Conservation (phyloP, 768 basidiomycete genomes). For the Boletus sp. region DNA sequence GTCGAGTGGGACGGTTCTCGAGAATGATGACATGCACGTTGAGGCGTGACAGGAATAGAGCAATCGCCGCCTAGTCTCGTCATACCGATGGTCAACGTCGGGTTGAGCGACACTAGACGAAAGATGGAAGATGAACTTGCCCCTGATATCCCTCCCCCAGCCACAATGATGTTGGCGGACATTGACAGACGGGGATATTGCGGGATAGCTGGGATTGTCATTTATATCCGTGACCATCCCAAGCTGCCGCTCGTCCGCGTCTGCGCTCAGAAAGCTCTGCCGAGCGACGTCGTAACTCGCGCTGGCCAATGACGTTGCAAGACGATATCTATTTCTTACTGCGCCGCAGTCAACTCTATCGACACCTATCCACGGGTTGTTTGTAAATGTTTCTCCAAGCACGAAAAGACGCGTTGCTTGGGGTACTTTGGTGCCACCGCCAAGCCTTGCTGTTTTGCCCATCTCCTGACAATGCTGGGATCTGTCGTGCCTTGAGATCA, state of each 20-base stretch:
- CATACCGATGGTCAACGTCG: not conserved
- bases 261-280: too few relatives aligned
- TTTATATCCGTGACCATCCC: constrained; percentile 2
- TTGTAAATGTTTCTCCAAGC: constrained; percentile 48
- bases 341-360: not conserved
- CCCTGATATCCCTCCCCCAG: constrained; percentile 28
- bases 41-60: constrained; percentile 27
- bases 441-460: constrained; percentile 51
- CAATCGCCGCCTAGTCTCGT: constrained; percentile 15
- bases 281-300: too few relatives aligned
- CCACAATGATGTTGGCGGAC: constrained; percentile 25
- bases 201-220: not conserved
- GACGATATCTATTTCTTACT: not conserved
- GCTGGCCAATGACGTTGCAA: constrained; percentile 4
- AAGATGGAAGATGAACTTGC: constrained; percentile 12
- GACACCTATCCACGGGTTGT: not conserved
- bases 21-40: constrained; percentile 18
- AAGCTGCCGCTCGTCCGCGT: constrained; percentile 19
- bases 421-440: constrained; percentile 55
- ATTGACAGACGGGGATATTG: constrained; percentile 6
- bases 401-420: constrained; percentile 57
- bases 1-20: constrained; percentile 20
- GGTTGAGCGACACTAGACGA: not conserved
- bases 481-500: constrained; percentile 29
- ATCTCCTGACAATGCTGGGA: constrained; percentile 55